These are phyloP conservation scores for Aspergillus ostianus DNA, from an alignment of 495 filamentous ascomycete genomes.

Conservation along the genomic window DNA sequence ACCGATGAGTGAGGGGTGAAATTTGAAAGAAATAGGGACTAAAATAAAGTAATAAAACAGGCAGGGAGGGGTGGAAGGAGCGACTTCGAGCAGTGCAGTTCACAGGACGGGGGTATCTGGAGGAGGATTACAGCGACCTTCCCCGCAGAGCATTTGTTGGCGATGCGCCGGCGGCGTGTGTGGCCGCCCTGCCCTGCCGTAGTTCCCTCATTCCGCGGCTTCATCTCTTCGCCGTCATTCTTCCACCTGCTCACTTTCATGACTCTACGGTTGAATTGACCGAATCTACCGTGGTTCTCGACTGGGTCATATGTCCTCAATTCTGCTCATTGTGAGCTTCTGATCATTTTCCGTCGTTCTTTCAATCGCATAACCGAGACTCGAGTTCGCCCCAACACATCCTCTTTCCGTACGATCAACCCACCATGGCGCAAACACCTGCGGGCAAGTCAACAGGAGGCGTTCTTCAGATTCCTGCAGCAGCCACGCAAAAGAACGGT, in stretches of 20 bases:
- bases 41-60: neutral
- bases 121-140: neutral
- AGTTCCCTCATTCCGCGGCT: neutral
- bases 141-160: neutral
- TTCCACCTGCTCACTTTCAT: neutral
- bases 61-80: too few relatives aligned
- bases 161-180: too few relatives aligned
- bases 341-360: neutral
- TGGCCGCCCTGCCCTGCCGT: neutral
- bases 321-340: too few relatives aligned
- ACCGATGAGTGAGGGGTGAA: conserved; percentile 6
- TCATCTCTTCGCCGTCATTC: neutral
- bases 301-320: too few relatives aligned
- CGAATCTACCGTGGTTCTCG: too few relatives aligned
- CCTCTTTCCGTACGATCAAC: conserved; percentile 2
- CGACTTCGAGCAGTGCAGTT: neutral
- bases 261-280: neutral
- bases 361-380: neutral
- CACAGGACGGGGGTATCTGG: neutral
- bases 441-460: conserved; percentile 49
- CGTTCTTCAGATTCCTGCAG: conserved; percentile 58
- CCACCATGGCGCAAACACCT: conserved; percentile 35
- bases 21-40: conserved; percentile 3
- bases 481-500: conserved; percentile 57
- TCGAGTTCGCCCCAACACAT: conserved; percentile 6